Percentiles rank a stretch among this genome's conserved stretches.
Conservation (phyloP, 345 rosid species). For the Anastatica hierochuntica region DNA sequence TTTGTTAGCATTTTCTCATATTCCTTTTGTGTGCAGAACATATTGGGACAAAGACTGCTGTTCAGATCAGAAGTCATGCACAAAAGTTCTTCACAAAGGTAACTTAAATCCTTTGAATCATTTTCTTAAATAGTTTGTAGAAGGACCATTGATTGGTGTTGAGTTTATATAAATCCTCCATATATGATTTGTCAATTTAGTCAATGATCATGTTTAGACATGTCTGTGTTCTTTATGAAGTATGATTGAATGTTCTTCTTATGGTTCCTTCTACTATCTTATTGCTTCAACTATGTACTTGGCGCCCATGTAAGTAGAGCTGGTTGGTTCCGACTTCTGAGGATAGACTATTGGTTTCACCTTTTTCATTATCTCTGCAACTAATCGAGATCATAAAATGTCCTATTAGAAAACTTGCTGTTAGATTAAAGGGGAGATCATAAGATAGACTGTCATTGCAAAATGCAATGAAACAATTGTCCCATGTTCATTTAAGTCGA, state of each 20-base stretch:
- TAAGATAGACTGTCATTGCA: neutral
- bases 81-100: constrained; percentile 94
- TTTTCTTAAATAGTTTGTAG: no score
- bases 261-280: neutral
- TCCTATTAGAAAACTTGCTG: neutral
- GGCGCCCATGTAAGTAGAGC: no score
- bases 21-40: constrained; percentile 66
- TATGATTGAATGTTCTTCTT: neutral
- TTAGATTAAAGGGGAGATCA: no score
- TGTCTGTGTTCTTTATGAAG: no score
- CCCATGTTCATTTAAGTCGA: constrained; percentile 2
- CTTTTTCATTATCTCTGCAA: no score
- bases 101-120: constrained; percentile 8
- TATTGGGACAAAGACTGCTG: constrained; percentile 93
- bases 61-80: constrained; percentile 97
- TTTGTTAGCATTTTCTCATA: constrained; percentile 12
- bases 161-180: no score
- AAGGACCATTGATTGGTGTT: no score
- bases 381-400: neutral
- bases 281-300: neutral
- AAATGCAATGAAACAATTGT: constrained; percentile 2
- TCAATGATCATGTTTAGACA: neutral
- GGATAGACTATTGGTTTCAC: neutral
- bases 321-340: neutral
- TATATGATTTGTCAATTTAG: no score